These are phyloP conservation scores for Emmonsiellopsis sp. DNA, from an alignment of 2,329 filamentous ascomycete genomes.

Conservation along the genomic window DNA sequence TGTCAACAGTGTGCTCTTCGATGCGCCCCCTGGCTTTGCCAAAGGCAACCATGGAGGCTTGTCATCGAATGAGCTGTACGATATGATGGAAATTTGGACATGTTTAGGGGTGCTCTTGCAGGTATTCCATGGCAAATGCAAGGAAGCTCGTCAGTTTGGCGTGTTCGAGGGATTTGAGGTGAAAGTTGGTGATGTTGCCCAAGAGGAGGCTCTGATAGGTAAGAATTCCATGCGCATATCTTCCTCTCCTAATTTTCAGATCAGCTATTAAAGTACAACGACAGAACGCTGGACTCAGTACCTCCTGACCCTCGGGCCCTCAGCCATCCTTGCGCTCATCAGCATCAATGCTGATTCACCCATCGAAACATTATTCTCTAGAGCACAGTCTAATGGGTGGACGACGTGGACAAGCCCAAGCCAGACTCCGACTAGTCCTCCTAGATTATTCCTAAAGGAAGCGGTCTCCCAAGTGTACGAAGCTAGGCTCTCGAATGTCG, in stretches of 20 bases:
- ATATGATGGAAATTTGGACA: conserved; percentile 58
- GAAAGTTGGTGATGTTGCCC: conserved; percentile 28
- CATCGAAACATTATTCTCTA: conserved; percentile 39
- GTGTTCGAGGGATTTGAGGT: conserved; percentile 49
- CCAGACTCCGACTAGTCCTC: conserved; percentile 34
- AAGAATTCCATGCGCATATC: conserved; percentile 15
- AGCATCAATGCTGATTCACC: conserved; percentile 31
- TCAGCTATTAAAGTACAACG: conserved; percentile 11
- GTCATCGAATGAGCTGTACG: conserved; percentile 48
- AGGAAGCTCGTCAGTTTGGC: conserved; percentile 47
- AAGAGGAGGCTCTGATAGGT: conserved; percentile 47
- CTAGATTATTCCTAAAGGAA: conserved; percentile 51
- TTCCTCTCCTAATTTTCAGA: neutral
- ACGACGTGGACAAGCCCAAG: conserved; percentile 45
- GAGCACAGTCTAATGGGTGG: conserved; percentile 47
- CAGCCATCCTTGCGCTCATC: conserved; percentile 45
- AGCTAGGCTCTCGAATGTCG: conserved; percentile 21
- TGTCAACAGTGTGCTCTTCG: conserved; percentile 46
- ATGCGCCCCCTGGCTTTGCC: conserved; percentile 50
- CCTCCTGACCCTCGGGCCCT: conserved; percentile 50
- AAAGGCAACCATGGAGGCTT: conserved; percentile 48
- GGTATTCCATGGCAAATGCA: conserved; percentile 45
- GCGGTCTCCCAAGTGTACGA: conserved; percentile 53
- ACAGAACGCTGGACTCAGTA: conserved; percentile 54
- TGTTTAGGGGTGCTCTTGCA: conserved; percentile 50